Base-by-base conservation (phyloP, 2,329 filamentous ascomycete species). In the Chrysoporthe cubensis region DNA sequence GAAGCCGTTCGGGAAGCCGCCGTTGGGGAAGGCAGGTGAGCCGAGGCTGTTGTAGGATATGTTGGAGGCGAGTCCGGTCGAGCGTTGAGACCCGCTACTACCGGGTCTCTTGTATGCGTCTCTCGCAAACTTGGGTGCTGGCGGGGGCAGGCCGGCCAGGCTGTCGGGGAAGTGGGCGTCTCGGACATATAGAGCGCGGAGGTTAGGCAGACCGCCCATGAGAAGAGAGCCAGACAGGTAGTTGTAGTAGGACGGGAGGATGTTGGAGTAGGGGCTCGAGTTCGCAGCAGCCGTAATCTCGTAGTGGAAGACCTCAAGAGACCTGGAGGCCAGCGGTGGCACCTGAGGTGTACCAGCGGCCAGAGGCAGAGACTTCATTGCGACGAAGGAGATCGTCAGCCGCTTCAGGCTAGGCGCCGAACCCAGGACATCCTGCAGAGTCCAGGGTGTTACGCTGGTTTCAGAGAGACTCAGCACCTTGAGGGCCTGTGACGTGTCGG, bases 201-300 rank as follows among this genome's bases (percentile, higher is more conserved):
- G 84, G 46, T 85, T 87, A 1, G 94, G 93, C 8, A 98, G 84
- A 8, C 88, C 87, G 70, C 90, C 91, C 18, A 88, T 86, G 69
- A 96, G 87, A 43, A 98, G 87, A 0, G 93, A 97, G n/a, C 87
- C 87, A 37, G 93, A 90, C 26, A 98, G 87, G 78, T 97, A 97
- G 69, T 88, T 87, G 78, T 97, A 97, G 80, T 97, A 96, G 21
- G 85, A 85, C 11, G 82, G 78, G 0, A 85, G 85, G 34, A 85
- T 80, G 69, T 79, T 83, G 9, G 83, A 80, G 69, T 88, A 91
- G 13, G 89, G 84, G 32, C 88, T 87, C 0, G 87, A 81, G 4
- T 82, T 77, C 0, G 87, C 80, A 11, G 82, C 82, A 3, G 88
- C 85, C 13, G 88, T 90, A 76, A 98, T 92, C 78, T 97, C 95